Evolutionary conservation across 2,329 filamentous ascomycete genomes (phyloP).

Genomic region (Fusarium sp.): DNA sequence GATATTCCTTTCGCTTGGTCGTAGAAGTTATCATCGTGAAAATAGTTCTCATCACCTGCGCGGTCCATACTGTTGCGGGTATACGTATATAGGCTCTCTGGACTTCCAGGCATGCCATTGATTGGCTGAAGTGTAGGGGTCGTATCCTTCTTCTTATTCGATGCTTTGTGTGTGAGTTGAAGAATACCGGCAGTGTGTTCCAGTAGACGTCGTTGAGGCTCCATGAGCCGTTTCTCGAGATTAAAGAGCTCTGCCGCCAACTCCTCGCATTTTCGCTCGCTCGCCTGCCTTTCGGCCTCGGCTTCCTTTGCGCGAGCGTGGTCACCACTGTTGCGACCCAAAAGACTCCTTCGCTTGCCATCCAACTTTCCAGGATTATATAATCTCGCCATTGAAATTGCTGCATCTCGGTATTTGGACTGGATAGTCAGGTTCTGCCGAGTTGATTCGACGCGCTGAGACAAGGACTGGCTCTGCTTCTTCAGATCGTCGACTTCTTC

Average conservation of each 20-base stretch:
- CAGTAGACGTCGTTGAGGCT: constrained; percentile 79
- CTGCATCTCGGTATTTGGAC: constrained; percentile 93
- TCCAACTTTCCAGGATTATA: constrained; percentile 69
- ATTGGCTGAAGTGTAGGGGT: constrained; percentile 57
- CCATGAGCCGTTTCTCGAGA: constrained; percentile 80
- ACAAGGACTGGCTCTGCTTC: constrained; percentile 81
- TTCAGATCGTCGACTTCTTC: constrained; percentile 94
- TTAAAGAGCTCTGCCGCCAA: constrained; percentile 83
- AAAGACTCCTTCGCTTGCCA: constrained; percentile 62
- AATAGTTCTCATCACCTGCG: constrained; percentile 69
- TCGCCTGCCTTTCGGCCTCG: constrained; percentile 79
- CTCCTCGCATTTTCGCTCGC: constrained; percentile 86
- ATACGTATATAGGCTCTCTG: constrained; percentile 80
- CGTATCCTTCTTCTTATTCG: constrained; percentile 65
- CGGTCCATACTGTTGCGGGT: constrained; percentile 69
- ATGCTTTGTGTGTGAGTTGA: constrained; percentile 85
- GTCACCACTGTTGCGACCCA: constrained; percentile 64
- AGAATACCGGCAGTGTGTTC: constrained; percentile 94
- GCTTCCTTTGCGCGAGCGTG: constrained; percentile 68
- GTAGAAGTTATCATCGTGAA: constrained; percentile 81
- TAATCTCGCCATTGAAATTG: constrained; percentile 84
- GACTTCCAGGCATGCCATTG: constrained; percentile 77
- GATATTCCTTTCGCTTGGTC: constrained; percentile 69
- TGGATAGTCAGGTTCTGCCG: constrained; percentile 88
- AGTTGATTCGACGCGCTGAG: constrained; percentile 82